Base-by-base conservation (phyloP, 805 yeast genomes). In the Aciculoconidium aculeatum region DNA sequence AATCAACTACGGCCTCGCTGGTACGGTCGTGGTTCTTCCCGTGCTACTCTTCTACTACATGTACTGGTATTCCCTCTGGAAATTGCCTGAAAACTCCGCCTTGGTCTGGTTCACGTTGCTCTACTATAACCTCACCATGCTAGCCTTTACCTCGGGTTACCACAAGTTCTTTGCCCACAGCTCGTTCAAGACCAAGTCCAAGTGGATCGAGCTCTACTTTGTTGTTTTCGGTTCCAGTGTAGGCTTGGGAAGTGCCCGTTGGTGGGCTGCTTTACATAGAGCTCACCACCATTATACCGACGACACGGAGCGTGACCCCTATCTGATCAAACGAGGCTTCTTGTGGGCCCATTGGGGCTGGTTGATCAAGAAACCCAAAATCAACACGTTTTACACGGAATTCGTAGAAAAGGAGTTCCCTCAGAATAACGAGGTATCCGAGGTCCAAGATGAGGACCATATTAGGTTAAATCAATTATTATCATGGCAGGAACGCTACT, bases 291-390 rank as follows among this genome's bases (percentile, higher is more conserved):
- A 90, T 35, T 83, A 72, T 53, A 79, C 92, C 23, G 69, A 63
- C 36, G 95, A 88, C 49, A 80, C 94, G 0, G 94, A 84, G 36
- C 70, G 72, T 45, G 97, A 88, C 54, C 96, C 97, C 1, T 86
- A 84, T 56, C 77, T 77, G 47, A 79, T 82, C 21, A 73, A 88
- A 48, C 70, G 82, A 35, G 96, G 96, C 0, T 69, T 86, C 44
- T 57, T 72, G 45, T 87, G 76, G 72, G 76, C 90, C 18, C 95
- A 87, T 57, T 65, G 86, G 58, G 96, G 96, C 3, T 88, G 95
- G 94, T 70, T 83, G 60, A 49, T 86, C 18, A 63, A 80, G 35
- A 70, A 69, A 41, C 87, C 84, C 40, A 62, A 61, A 30, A 44
- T 46, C 12, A 39, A 40, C 5, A 38, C 48, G 0, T 61, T 61